Evolutionary conservation across 495 filamentous ascomycete genomes (phyloP).

Genomic region (Platismatia glauca): DNA sequence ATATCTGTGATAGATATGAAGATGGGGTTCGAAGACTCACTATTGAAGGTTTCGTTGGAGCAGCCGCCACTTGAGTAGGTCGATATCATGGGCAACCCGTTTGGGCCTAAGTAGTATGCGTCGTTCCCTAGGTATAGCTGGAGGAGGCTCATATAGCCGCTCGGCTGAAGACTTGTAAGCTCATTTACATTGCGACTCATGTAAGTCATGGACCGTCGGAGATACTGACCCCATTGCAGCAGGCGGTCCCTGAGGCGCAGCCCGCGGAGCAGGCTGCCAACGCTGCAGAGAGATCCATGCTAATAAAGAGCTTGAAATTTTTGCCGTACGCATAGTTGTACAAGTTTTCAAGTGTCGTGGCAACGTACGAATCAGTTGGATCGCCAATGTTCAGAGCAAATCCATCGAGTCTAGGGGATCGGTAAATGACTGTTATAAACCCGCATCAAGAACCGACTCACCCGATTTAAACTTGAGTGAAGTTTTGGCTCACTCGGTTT

Average conservation of each 20-base stretch:
- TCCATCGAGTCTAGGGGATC: slow-evolving; percentile 21
- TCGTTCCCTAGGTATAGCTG: slow-evolving; percentile 10
- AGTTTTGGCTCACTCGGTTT: no score
- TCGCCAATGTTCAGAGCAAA: slow-evolving; percentile 28
- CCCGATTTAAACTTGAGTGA: no score
- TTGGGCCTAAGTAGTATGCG: slow-evolving; percentile 20
- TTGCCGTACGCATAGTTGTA: slow-evolving; percentile 20
- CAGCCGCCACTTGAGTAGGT: slow-evolving; percentile 6
- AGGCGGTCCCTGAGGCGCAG: neutral
- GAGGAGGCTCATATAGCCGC: slow-evolving; percentile 8
- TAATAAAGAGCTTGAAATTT: slow-evolving; percentile 29
- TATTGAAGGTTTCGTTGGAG: slow-evolving; percentile 12
- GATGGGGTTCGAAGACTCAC: neutral
- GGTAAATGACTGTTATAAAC: neutral
- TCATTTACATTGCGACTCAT: neutral
- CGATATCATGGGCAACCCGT: slow-evolving; percentile 18
- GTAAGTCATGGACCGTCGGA: neutral
- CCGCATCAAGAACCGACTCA: neutral
- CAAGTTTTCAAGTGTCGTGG: slow-evolving; percentile 17
- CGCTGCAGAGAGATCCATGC: slow-evolving; percentile 23
- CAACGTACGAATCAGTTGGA: slow-evolving; percentile 20
- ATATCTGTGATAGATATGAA: neutral
- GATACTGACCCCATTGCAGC: slow-evolving; percentile 12
- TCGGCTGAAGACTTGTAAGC: neutral
- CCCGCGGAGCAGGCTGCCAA: neutral